Evolutionary conservation across 2,329 filamentous ascomycete genomes (phyloP), one percentile per base, ranked within the genome.

Genomic region (Colletotrichum agaves): DNA sequence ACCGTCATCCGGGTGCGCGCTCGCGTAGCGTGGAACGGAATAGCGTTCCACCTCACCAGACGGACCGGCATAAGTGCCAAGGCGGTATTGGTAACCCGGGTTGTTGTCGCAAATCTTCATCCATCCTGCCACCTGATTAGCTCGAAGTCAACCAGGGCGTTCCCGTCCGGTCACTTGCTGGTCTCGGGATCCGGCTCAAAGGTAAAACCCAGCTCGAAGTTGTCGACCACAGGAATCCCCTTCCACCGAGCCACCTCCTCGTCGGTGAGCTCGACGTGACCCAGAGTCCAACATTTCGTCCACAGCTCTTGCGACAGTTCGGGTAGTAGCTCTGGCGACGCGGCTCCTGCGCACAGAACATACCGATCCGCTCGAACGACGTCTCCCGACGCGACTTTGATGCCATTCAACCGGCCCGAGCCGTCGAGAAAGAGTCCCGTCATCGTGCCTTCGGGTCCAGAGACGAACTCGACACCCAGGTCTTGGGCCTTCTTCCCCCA

Each of bases 81-180:
- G 21, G 4, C 53, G 64, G 39, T 67, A 64, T 21, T 70, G 62
- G 47, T 70, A 71, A 7, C 70, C 70, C 2, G 69, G 65, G 35
- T 61, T 63, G 35, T 65, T 70, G 60, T 71, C 69, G 41, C 70
- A 71, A 21, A 71, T 70, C 47, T 70, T 71, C 55, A 71, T 67
- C 61, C 64, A 59, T 35, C 39, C 64, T 67, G 15, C 2, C 31
- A 4, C 17, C 8, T 2, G 11, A 17, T 67, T 3, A 67, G 53
- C 4, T 27, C 5, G 4, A n/a, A 3, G 8, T 11, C 10, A 27
- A 2, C 3, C 2, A 21, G 7, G 2, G 0, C 31, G 27, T 27
- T 27, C 8, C 8, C 27, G 6, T 1, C 8, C 5, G 8, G 27
- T 8, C 27, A 43, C 50, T 55, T 39, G 60, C 67, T 70, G 11